A percentile compares a stretch with the other conserved stretches of the same genome.
These are phyloP conservation scores for Saccharomyces mikatae DNA, from an alignment of 805 yeast genomes.

Conservation along the genomic window DNA sequence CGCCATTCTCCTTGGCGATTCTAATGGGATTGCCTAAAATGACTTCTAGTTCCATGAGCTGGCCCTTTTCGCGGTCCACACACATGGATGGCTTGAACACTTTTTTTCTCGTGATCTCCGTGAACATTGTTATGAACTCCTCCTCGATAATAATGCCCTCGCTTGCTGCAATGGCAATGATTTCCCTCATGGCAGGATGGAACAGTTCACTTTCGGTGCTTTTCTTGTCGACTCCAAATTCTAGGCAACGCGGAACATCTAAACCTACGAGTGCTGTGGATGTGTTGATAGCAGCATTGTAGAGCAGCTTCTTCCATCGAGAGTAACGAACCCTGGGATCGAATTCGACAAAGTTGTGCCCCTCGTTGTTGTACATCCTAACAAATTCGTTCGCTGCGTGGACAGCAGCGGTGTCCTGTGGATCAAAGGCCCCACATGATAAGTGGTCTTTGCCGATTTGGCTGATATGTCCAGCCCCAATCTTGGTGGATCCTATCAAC, in stretches of 20 bases:
- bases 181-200: slow-evolving; percentile 58
- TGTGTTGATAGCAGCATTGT: slow-evolving; percentile 59
- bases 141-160: slow-evolving; percentile 49
- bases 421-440: slow-evolving; percentile 45
- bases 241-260: slow-evolving; percentile 45
- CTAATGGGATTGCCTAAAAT: slow-evolving; percentile 59
- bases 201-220: slow-evolving; percentile 28
- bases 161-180: slow-evolving; percentile 50
- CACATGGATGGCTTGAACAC: slow-evolving; percentile 63
- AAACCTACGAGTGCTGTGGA: slow-evolving; percentile 48
- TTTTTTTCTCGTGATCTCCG: slow-evolving; percentile 45
- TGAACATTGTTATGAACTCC: slow-evolving; percentile 38
- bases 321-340: slow-evolving; percentile 40
- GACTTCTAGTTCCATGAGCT: slow-evolving; percentile 61
- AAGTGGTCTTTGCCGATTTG: slow-evolving; percentile 47
- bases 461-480: slow-evolving; percentile 36
- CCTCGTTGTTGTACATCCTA: slow-evolving; percentile 37
- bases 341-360: slow-evolving; percentile 33
- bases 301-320: slow-evolving; percentile 58
- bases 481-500: slow-evolving; percentile 51
- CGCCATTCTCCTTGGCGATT: slow-evolving; percentile 38
- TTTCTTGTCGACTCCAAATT: slow-evolving; percentile 34
- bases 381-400: slow-evolving; percentile 34
- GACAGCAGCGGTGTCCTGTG: slow-evolving; percentile 25
- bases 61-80: slow-evolving; percentile 52